These are phyloP conservation scores for Penicillium hordei DNA, from an alignment of 2,329 filamentous ascomycete species.

Conservation along the genomic window DNA sequence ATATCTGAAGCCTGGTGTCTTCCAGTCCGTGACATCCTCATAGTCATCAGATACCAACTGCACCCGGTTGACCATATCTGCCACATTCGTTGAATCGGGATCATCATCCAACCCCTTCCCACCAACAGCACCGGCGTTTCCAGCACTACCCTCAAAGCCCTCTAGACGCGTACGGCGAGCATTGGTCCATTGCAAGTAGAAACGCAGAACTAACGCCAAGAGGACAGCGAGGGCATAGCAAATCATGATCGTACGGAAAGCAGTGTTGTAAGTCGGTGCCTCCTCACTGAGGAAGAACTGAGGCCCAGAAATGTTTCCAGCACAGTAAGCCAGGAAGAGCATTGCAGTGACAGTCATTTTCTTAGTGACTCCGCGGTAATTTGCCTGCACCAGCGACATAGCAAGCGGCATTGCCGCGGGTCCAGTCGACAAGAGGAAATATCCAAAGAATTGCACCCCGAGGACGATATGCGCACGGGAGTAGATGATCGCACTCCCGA, in stretches of 20 bases:
- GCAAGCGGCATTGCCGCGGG: conserved; percentile 56
- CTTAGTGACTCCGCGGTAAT: conserved; percentile 59
- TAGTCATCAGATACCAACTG: conserved; percentile 50
- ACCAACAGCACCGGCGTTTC: conserved; percentile 38
- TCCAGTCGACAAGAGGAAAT: conserved; percentile 58
- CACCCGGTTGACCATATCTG: conserved; percentile 30
- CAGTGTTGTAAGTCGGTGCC: conserved; percentile 54
- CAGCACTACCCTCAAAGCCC: conserved; percentile 20
- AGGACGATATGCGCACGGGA: conserved; percentile 40
- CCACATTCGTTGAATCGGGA: conserved; percentile 39
- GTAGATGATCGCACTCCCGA: conserved; percentile 57
- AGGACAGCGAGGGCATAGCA: conserved; percentile 55
- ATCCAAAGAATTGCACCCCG: conserved; percentile 55
- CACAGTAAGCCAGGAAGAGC: conserved; percentile 57
- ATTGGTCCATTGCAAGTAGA: conserved; percentile 52
- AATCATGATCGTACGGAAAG: conserved; percentile 57
- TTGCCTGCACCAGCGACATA: conserved; percentile 57
- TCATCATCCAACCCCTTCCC: conserved; percentile 48
- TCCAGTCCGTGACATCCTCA: conserved; percentile 62
- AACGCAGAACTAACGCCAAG: conserved; percentile 47
- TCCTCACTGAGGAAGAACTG: conserved; percentile 55
- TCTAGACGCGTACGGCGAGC: conserved; percentile 44
- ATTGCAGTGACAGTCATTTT: conserved; percentile 61
- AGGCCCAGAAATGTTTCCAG: conserved; percentile 58
- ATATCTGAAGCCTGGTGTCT: conserved; percentile 60